These are phyloP conservation scores for Eucalyptus marginata DNA, from an alignment of 345 rosid species.

Conservation along the genomic window DNA sequence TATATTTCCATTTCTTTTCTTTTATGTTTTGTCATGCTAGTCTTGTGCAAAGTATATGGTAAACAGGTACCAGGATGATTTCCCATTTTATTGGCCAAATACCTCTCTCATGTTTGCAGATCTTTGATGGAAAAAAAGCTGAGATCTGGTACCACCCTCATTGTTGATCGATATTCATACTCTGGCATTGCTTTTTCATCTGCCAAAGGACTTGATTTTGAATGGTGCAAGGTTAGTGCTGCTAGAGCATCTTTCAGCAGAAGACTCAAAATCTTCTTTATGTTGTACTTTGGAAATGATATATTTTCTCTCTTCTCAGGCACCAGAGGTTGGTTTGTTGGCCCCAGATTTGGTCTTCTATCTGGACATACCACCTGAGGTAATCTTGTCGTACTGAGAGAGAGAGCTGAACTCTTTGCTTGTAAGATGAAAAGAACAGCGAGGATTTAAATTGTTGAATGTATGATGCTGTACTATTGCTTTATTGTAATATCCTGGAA, in stretches of 20 bases:
- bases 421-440: neutral
- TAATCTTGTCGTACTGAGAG: neutral
- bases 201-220: constrained; percentile 79
- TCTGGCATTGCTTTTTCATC: constrained; percentile 92
- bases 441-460: neutral
- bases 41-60: neutral
- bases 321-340: constrained; percentile 61
- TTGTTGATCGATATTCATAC: constrained; percentile 86
- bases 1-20: neutral
- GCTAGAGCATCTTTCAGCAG: neutral
- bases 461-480: neutral
- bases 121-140: constrained; percentile 74
- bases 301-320: constrained; percentile 9
- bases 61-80: neutral
- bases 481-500: neutral
- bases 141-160: constrained; percentile 60
- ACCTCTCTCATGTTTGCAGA: constrained; percentile 22
- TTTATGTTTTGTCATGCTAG: neutral
- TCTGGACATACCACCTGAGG: constrained; percentile 81
- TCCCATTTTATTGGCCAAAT: neutral
- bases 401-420: neutral
- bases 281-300: neutral
- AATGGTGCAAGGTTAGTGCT: constrained; percentile 74
- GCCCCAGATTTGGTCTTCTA: constrained; percentile 77
- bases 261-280: neutral